Conservation (phyloP, 148 eudicot genomes). For the Heliamphora exappendiculata region DNA sequence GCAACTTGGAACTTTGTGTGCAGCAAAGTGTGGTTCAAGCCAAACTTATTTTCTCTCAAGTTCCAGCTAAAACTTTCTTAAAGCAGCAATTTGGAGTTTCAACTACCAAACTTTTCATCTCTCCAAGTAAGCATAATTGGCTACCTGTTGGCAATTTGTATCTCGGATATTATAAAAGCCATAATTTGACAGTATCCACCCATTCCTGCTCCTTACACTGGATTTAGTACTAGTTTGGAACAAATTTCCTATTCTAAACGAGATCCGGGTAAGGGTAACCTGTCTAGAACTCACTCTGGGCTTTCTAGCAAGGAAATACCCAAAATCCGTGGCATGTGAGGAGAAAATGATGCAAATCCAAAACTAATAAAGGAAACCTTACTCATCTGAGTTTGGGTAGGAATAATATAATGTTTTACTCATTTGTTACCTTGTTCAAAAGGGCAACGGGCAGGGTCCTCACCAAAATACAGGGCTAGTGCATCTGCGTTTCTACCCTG, state of each 20-base stretch:
- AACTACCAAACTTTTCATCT: not conserved
- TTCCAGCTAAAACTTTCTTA: not conserved
- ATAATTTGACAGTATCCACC: no score
- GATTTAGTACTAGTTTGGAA: no score
- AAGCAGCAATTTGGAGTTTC: no score
- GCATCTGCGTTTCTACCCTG: slow-evolving; percentile 98
- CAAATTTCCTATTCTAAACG: no score
- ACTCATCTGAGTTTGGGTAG: not conserved
- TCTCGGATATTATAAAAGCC: not conserved
- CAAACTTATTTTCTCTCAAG: not conserved
- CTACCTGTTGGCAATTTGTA: not conserved
- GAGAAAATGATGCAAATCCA: not conserved
- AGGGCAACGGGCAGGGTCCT: slow-evolving; percentile 91
- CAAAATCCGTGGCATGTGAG: not conserved
- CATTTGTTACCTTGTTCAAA: slow-evolving; percentile 76
- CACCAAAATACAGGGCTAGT: slow-evolving; percentile 83
- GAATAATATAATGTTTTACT: not conserved
- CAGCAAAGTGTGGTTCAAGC: not conserved
- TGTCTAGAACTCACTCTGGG: no score
- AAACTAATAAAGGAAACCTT: not conserved
- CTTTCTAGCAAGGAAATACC: no score
- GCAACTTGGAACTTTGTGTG: not conserved
- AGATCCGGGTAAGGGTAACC: no score
- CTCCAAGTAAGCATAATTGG: not conserved
- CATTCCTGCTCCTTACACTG: no score